Evolutionary conservation across 2,329 filamentous ascomycete genomes (phyloP), one percentile per base, ranked within the genome.

Genomic region (Amylocarpus encephaloides): DNA sequence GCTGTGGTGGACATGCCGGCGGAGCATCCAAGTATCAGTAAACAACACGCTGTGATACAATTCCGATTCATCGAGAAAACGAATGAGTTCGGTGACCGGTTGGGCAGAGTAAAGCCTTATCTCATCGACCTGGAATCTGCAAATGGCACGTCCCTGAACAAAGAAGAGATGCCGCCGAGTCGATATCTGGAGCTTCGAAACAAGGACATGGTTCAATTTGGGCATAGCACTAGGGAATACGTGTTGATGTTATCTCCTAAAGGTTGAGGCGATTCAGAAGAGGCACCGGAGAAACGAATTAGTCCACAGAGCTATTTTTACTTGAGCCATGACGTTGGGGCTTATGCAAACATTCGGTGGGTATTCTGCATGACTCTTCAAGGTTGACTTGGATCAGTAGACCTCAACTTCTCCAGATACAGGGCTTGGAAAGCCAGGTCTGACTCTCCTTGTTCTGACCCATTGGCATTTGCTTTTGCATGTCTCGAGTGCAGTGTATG

Each of bases 1-100:
- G 73, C 84, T 5, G 85, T 98, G 3, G 89, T 88, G 2, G 93
- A 98, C 66, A 74, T 95, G 50, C 73, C 81, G 2, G 80, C 94
- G 6, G 89, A 95, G 64, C 92, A 98, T 65, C 90, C 91, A 1
- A 96, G 89, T 68, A 83, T 90, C 63, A 95, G 89, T 67, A 94
- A 94, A 68, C 93, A 98, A 70, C 93, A 98, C 67, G 92, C 92
- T 1, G 93, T 91, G 7, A 79, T 98, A 39, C 93, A 98, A 66
- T 98, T 98, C 64, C 82, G 93, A 34, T 84, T 89, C 64, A 80
- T 86, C 16, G 86, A 89, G 63, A 90, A 85, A 69, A 80, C 80
- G 54, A 89, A 94, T 60, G 89, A 96, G 69, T 94, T 80, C 65
- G 91, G 90, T 18, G 91, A 96, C 65, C 86, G 83, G 64, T 76